Conservation (phyloP, 1,139 yeast species). For the Taiozyma sp. region DNA sequence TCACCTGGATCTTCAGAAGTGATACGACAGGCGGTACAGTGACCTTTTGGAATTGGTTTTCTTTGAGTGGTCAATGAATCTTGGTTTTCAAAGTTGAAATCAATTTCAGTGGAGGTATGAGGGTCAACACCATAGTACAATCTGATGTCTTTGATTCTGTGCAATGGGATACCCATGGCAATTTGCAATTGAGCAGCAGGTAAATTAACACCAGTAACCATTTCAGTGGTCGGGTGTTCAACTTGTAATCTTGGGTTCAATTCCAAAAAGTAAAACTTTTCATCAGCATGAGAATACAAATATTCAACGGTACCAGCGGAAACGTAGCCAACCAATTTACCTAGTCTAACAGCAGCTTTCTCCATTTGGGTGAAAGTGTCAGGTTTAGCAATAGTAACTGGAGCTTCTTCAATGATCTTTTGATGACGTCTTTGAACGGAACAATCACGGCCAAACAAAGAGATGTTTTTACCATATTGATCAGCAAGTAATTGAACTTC, state of each 20-base stretch:
- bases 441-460: constrained; percentile 93
- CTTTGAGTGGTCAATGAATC: constrained; percentile 75
- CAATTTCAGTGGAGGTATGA: constrained; percentile 83
- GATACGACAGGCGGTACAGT: constrained; percentile 97
- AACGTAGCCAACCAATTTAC: constrained; percentile 93
- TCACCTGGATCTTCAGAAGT: constrained; percentile 99
- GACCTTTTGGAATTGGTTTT: constrained; percentile 94
- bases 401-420: constrained; percentile 94
- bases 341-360: constrained; percentile 93
- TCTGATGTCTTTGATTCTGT: constrained; percentile 89
- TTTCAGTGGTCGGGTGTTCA: constrained; percentile 99
- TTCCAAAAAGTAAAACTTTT: constrained; percentile 92
- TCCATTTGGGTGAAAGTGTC: constrained; percentile 91
- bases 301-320: constrained; percentile 99
- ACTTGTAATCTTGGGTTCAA: constrained; percentile 97
- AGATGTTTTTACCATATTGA: constrained; percentile 92
- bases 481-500: constrained; percentile 94
- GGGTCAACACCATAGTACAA: constrained; percentile 94
- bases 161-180: constrained; percentile 99
- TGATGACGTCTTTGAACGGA: constrained; percentile 98
- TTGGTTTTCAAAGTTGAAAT: constrained; percentile 78
- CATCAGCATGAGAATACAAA: constrained; percentile 87
- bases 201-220: constrained; percentile 96
- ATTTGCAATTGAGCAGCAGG: constrained; percentile 98
- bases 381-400: constrained; percentile 86